Evolutionary conservation across 129 eudicot genomes (phyloP), one percentile per base, ranked within the genome.

Genomic region (Flaveria sonorensis): DNA sequence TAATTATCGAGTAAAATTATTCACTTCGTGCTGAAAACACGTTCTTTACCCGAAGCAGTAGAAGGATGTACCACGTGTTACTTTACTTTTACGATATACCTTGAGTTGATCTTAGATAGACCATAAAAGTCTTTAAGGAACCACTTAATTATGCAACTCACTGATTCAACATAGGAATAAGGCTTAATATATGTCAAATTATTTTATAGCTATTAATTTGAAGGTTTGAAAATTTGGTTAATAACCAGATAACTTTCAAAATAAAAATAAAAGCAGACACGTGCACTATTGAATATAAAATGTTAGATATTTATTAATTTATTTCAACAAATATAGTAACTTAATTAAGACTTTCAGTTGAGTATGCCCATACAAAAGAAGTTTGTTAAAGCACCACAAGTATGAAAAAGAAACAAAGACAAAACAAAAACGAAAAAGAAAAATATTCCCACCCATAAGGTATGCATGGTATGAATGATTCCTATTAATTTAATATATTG

Each of bases 361-460:
- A 77, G 79, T 82, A 77, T 83, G 75, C 36, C 71, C 79, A 67
- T 57, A 21, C 57, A 68, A 62, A 64, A 32, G 48, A 68, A 81
- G 85, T 83, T 84, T 73, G 93, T 81, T 86, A 83, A 86, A 88
- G 88, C 70, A 71, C 53, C 93, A 83, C 86, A 76, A 79, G 70
- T 71, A 68, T 81, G 72, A 70, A 61, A 77, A 28, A 26, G 26
- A 74, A 28, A 15, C 10, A 45, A 45, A 45, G 11, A 36, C 40
- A 36, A 36, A 36, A 36, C 5, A 36, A 0, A 45, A 45, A 45
- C 0, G 9, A 43, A 43, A 43, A 43, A 43, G 47, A 43, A 43
- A 45, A 45, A 45, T 45, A 45, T 45, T 45, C 11, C 13, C 10
- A 9, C 50, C 50, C 13, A 53, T 19, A 63, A 20, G 32, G 64